phyloP scores from a whole-genome alignment of 1,284 basidiomycete genomes.

The Ustilago hordei region DNA sequence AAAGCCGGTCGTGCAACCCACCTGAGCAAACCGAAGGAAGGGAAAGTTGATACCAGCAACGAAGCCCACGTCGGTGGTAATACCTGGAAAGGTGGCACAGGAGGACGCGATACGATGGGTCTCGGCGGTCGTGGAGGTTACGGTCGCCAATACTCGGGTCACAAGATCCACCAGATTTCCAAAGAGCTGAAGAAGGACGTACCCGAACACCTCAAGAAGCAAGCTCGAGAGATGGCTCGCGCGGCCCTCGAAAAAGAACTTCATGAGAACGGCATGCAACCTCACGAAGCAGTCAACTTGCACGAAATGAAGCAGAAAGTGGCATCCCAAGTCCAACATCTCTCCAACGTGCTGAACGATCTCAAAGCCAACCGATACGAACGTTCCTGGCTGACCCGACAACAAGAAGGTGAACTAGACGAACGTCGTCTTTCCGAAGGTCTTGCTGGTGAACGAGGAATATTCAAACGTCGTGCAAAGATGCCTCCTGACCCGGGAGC shows the following conservation, averaged over 20 bases:
- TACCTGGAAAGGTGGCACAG: slow-evolving; percentile 70
- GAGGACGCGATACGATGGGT: slow-evolving; percentile 69
- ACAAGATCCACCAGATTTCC: slow-evolving; percentile 68
- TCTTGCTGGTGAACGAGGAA: slow-evolving; percentile 68
- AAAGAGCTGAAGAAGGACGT: slow-evolving; percentile 68
- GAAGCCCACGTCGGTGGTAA: slow-evolving; percentile 70
- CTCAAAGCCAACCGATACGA: slow-evolving; percentile 70
- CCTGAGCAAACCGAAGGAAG: slow-evolving; percentile 67
- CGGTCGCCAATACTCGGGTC: slow-evolving; percentile 64
- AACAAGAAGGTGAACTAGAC: slow-evolving; percentile 70
- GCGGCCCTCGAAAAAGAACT: slow-evolving; percentile 69
- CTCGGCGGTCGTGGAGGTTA: slow-evolving; percentile 68
- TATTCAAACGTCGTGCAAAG: slow-evolving; percentile 68
- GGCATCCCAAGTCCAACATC: slow-evolving; percentile 60
- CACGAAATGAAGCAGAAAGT: slow-evolving; percentile 64
- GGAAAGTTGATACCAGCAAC: slow-evolving; percentile 66
- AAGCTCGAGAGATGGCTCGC: slow-evolving; percentile 70
- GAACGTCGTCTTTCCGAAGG: slow-evolving; percentile 69
- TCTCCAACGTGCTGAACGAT: slow-evolving; percentile 63
- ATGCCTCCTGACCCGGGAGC: slow-evolving; percentile 67
- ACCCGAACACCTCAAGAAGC: slow-evolving; percentile 67
- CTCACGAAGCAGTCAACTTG: slow-evolving; percentile 66
- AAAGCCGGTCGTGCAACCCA: slow-evolving; percentile 53
- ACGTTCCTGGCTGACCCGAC: slow-evolving; percentile 69
- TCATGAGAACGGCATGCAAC: slow-evolving; percentile 65